Conservation (phyloP, 208 protist genomes). For the Wallacemonas sp. region DNA sequence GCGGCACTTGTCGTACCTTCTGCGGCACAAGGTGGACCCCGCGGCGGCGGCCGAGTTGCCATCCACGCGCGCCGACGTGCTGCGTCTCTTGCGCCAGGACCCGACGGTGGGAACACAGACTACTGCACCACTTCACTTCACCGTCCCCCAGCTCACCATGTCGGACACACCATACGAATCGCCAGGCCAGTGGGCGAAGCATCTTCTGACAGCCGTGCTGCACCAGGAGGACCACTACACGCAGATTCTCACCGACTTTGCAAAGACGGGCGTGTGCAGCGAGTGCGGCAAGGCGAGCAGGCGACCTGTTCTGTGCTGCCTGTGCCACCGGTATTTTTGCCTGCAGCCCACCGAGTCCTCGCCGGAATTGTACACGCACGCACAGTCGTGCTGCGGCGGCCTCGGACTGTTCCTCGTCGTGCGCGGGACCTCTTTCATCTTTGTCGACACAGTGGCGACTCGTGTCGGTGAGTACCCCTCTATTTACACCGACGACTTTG, state of each 20-base stretch:
- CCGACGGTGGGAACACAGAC: neutral
- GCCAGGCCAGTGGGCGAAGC: constrained; percentile 29
- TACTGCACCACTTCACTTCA: neutral
- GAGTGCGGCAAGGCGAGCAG: constrained; percentile 33
- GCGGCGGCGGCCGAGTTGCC: constrained; percentile 6
- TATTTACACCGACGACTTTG: constrained; percentile 77
- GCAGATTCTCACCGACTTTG: constrained; percentile 36
- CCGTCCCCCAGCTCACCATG: constrained; percentile 7
- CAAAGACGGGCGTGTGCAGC: constrained; percentile 19
- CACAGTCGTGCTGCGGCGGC: constrained; percentile 46
- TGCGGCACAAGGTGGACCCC: constrained; percentile 18
- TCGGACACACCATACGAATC: constrained; percentile 19
- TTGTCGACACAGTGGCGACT: constrained; percentile 48
- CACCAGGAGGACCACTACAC: constrained; percentile 50
- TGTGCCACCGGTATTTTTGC: constrained; percentile 58
- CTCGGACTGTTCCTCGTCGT: constrained; percentile 60
- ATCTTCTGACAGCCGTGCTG: constrained; percentile 41
- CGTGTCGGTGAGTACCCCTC: constrained; percentile 31
- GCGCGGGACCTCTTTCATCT: constrained; percentile 30
- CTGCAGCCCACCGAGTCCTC: constrained; percentile 18
- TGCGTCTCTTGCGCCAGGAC: neutral
- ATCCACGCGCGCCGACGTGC: neutral
- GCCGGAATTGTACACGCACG: constrained; percentile 63
- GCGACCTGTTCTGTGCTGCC: constrained; percentile 57
- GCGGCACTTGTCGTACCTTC: constrained; percentile 61